phyloP scores from a whole-genome alignment of 305 asterid genomes.

The Coffea humblotiana region DNA sequence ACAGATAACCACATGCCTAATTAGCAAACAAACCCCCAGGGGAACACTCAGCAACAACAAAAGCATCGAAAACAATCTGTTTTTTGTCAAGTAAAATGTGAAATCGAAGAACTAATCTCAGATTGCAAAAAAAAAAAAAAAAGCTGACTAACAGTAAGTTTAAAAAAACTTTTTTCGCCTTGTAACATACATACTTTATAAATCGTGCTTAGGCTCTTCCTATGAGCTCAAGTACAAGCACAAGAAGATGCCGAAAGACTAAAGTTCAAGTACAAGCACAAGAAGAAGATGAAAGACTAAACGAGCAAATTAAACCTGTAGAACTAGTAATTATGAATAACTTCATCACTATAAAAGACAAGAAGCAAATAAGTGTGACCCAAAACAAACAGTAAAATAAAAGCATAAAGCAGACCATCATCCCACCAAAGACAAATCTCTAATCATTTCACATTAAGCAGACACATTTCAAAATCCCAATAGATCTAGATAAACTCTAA shows the following conservation, averaged over 20 bases:
- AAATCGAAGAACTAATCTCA: background rate
- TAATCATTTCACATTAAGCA: background rate
- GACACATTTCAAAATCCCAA: slow-evolving; percentile 16
- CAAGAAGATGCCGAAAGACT: too few species aligned
- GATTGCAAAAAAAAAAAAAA: background rate
- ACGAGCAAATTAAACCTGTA: background rate
- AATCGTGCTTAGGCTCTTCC: background rate
- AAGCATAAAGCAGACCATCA: too few species aligned
- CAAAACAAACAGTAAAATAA: background rate
- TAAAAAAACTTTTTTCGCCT: too few species aligned
- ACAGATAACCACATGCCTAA: background rate
- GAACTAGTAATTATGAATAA: background rate
- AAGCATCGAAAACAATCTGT: background rate
- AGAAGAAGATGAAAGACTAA: background rate
- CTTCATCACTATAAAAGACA: background rate
- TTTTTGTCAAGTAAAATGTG: background rate
- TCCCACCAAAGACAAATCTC: slow-evolving; percentile 2
- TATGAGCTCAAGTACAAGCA: slow-evolving; percentile 3
- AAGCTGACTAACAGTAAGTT: too few species aligned
- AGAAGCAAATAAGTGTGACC: background rate
- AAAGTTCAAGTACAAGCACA: background rate
- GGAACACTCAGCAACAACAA: background rate
- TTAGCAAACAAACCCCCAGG: background rate
- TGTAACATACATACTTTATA: background rate
- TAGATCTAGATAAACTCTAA: slow-evolving; percentile 27